These are phyloP conservation scores for Globisporangium acanthophoron DNA, from an alignment of 352 stramenopile genomes.

Conservation along the genomic window DNA sequence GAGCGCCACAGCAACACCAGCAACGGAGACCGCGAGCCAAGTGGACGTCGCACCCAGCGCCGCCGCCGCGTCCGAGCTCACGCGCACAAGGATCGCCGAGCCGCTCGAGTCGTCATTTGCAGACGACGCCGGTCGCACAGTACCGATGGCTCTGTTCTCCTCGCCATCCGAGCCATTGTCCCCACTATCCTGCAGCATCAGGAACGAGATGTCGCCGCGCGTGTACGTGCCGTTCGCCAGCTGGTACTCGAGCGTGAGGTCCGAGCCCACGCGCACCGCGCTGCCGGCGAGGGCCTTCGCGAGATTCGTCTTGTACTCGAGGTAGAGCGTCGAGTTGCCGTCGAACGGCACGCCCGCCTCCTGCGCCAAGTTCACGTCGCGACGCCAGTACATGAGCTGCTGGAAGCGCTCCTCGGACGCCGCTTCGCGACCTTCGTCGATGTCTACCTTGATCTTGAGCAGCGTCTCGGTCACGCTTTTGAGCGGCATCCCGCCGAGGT, in stretches of 20 bases:
- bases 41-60: neutral
- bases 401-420: constrained; percentile 39
- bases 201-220: constrained; percentile 17
- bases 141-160: constrained; percentile 15
- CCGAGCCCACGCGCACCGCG: constrained; percentile 26
- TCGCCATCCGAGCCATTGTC: neutral
- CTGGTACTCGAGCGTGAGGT: constrained; percentile 44
- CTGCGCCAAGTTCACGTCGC: constrained; percentile 44
- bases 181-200: constrained; percentile 10
- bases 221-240: constrained; percentile 17
- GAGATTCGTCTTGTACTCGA: constrained; percentile 30
- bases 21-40: neutral
- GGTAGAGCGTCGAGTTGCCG: constrained; percentile 37
- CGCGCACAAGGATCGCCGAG: neutral
- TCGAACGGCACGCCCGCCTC: constrained; percentile 35
- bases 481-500: constrained; percentile 41
- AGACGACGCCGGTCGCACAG: constrained; percentile 13
- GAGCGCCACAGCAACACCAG: neutral
- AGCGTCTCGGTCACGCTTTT: constrained; percentile 49
- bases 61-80: constrained; percentile 4
- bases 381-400: constrained; percentile 46
- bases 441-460: constrained; percentile 50
- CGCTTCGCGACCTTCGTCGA: constrained; percentile 15
- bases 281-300: constrained; percentile 23
- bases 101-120: constrained; percentile 5